Percentiles rank a stretch among this genome's conserved stretches.
Conservation (phyloP, 2,329 filamentous ascomycete genomes). For the Calonectria montana region DNA sequence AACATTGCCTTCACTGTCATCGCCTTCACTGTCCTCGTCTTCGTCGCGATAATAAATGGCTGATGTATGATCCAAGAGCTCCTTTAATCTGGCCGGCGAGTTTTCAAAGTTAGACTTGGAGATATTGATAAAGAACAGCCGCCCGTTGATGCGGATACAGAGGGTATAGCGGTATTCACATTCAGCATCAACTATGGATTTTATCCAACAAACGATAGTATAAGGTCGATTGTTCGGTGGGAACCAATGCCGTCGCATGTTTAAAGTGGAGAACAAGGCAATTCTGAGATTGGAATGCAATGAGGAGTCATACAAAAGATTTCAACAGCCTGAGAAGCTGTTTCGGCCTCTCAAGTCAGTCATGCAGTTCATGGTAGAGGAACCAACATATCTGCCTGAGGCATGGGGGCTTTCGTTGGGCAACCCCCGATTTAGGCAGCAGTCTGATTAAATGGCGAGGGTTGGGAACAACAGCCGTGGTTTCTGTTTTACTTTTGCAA, state of each 20-base stretch:
- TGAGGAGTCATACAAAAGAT: no score
- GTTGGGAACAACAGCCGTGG: no score
- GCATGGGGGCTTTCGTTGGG: neutral
- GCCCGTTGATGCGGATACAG: slow-evolving; percentile 8
- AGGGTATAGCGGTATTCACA: neutral
- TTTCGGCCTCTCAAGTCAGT: neutral
- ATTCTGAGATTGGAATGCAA: neutral
- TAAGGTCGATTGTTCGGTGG: neutral
- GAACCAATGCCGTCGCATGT: neutral
- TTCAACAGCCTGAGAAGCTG: neutral
- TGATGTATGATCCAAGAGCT: neutral
- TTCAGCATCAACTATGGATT: neutral
- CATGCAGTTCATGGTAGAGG: neutral
- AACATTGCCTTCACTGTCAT: neutral
- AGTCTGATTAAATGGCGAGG: neutral
- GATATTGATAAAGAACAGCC: neutral
- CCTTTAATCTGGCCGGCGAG: neutral
- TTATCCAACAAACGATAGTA: neutral
- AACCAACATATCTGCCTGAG: neutral
- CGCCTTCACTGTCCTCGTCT: neutral
- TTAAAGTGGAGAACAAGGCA: neutral
- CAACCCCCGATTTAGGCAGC: neutral
- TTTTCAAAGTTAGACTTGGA: neutral
- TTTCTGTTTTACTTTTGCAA: no score
- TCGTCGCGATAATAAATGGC: neutral